Evolutionary conservation across 176 grass and related monocot genomes (phyloP).

Genomic region (Triticum monococcum): DNA sequence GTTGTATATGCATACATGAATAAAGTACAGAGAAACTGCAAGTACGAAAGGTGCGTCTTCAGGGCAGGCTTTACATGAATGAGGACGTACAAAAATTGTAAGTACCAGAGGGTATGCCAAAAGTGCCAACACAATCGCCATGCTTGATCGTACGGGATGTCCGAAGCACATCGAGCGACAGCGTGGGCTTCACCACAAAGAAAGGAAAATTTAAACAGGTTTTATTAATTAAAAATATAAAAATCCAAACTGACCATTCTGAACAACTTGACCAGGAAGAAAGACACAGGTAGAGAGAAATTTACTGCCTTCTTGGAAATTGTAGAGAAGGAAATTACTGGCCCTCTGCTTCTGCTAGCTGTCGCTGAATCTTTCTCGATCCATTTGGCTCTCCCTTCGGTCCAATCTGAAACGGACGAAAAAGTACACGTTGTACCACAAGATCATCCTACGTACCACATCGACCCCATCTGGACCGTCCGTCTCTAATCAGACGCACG

Average conservation of each 20-base stretch:
- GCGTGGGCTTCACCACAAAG: background rate
- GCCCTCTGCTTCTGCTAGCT: background rate
- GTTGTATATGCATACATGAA: no score
- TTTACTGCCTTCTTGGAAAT: no score
- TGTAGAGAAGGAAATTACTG: no score
- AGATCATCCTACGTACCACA: background rate
- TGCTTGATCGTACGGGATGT: background rate
- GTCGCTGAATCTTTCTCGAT: background rate
- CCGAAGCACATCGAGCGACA: background rate
- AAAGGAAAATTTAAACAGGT: background rate
- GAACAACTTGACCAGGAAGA: background rate
- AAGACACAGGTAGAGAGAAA: background rate
- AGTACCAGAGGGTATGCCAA: background rate
- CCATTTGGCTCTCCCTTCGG: background rate
- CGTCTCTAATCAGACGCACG: background rate
- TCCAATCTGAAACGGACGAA: slow-evolving; percentile 13
- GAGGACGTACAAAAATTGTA: background rate
- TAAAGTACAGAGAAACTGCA: background rate
- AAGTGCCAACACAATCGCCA: background rate
- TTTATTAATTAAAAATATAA: no score
- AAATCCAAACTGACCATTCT: background rate
- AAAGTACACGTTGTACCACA: background rate
- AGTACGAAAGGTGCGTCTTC: background rate
- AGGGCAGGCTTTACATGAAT: no score
- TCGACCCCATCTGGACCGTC: background rate